phyloP scores from a whole-genome alignment of 1,284 basidiomycete genomes.

The Boletus smithii region DNA sequence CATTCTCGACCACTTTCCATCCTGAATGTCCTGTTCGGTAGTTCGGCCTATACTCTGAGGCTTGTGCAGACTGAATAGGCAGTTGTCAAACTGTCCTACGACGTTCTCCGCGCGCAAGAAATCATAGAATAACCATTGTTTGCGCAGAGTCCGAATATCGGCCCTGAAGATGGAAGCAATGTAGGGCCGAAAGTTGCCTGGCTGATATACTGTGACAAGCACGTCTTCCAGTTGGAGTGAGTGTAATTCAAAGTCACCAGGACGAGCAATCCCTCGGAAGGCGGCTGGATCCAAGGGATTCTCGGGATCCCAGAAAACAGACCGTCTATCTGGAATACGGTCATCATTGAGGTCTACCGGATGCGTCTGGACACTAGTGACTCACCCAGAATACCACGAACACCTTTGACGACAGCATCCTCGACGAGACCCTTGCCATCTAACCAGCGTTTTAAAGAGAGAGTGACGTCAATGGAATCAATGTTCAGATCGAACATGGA shows the following conservation, averaged over 20 bases:
- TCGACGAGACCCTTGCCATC: constrained; percentile 94
- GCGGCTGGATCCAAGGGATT: constrained; percentile 74
- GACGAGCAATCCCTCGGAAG: constrained; percentile 71
- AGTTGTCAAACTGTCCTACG: constrained; percentile 97
- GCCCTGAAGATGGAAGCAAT: constrained; percentile 96
- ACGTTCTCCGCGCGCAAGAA: constrained; percentile 89
- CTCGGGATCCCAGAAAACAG: constrained; percentile 83
- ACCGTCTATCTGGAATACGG: constrained; percentile 71
- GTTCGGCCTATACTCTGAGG: constrained; percentile 95
- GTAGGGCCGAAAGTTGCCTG: constrained; percentile 88
- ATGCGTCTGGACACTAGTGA: neutral
- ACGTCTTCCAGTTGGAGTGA: constrained; percentile 90
- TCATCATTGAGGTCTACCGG: neutral
- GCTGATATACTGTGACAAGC: constrained; percentile 93
- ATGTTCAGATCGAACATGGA: constrained; percentile 90
- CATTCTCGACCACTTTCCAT: constrained; percentile 86
- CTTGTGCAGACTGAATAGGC: constrained; percentile 93
- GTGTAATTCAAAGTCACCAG: constrained; percentile 92
- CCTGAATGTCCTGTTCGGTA: constrained; percentile 77
- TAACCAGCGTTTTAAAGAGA: constrained; percentile 92
- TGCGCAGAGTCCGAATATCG: constrained; percentile 81
- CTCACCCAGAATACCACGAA: constrained; percentile 87
- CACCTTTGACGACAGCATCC: constrained; percentile 89
- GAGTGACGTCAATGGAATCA: constrained; percentile 93
- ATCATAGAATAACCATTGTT: constrained; percentile 96